Evolutionary conservation across 2,329 filamentous ascomycete species (phyloP), one percentile per base, ranked within the genome.

Genomic region (Rutstroemia sp.): DNA sequence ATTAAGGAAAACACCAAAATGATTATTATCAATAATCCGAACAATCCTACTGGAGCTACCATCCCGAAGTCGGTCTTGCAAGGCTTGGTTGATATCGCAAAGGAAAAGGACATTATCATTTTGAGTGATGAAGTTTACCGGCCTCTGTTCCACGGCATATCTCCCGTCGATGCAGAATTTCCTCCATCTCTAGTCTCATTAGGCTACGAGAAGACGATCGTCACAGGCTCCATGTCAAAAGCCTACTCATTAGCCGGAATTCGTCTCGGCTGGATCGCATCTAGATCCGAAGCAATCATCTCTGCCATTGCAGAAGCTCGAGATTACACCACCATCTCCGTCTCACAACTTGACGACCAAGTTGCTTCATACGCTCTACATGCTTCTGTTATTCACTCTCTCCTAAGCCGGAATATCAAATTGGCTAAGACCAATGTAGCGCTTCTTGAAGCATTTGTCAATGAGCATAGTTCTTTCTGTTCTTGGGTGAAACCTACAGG

Each of bases 301-400:
- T 78, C 84, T 51, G 74, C 77, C 14, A 77, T 88, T 60, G 82
- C 85, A 10, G 71, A 75, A 14, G 84, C 84, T 1, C 78, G 89
- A 42, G 86, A 94, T 69, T 95, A 94, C 74, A 95, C 89, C 3
- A 91, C 88, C 25, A 95, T 95, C 65, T 88, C 86, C 41, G 89
- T 95, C 0, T 88, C 87, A n/a, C 83, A 86, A 66, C 73, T 96
- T 6, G 89, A 95, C 68, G 89, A 95, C 68, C 79, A 81, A 50
- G 77, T 95, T 10, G 91, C 89, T 2, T 79, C 81, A 27, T 92
- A 85, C 66, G 90, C 91, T 0, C 73, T 96, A 7, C 80, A 81
- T 10, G 73, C 80, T 1, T 73, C 76, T 37, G 84, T 86, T 19
- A 80, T 90, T n/a, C 76, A 86, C 60, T 74, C 72, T 10, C 72